A percentile compares a stretch with the other conserved stretches of the same genome.
Evolutionary conservation across 306 rosid genomes (phyloP).

Genomic region (Medicago ruthenica): DNA sequence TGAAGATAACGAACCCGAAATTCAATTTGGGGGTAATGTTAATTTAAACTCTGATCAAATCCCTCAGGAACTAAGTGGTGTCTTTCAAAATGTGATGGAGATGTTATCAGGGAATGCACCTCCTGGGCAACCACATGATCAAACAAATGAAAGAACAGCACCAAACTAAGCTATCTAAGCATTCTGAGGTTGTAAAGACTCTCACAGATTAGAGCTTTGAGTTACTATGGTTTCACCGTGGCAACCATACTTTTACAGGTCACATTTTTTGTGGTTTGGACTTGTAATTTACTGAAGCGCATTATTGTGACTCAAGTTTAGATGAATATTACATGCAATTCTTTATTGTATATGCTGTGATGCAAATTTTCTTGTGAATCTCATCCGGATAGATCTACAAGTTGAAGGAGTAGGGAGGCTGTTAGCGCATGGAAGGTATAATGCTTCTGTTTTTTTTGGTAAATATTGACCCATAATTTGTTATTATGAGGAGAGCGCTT

Average conservation of each 20-base stretch:
- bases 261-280: conserved; percentile 16
- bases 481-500: background rate
- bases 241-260: conserved; percentile 7
- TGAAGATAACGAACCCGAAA: background rate
- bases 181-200: conserved; percentile 31
- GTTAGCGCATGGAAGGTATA: background rate
- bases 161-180: conserved; percentile 55
- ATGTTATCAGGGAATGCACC: conserved; percentile 64
- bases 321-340: background rate
- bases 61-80: conserved; percentile 70
- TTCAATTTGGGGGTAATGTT: conserved; percentile 51
- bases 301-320: background rate
- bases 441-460: background rate
- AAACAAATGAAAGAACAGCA: conserved; percentile 53
- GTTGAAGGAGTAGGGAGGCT: background rate
- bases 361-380: background rate
- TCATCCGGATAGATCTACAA: background rate
- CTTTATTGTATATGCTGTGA: conserved; percentile 14
- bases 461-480: background rate
- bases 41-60: conserved; percentile 65
- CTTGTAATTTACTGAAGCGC: background rate
- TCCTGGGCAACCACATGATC: conserved; percentile 57
- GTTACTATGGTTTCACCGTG: background rate
- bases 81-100: conserved; percentile 71
- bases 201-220: conserved; percentile 23